Base-by-base conservation (phyloP, 768 basidiomycete genomes). In the Wakefieldia striispora region DNA sequence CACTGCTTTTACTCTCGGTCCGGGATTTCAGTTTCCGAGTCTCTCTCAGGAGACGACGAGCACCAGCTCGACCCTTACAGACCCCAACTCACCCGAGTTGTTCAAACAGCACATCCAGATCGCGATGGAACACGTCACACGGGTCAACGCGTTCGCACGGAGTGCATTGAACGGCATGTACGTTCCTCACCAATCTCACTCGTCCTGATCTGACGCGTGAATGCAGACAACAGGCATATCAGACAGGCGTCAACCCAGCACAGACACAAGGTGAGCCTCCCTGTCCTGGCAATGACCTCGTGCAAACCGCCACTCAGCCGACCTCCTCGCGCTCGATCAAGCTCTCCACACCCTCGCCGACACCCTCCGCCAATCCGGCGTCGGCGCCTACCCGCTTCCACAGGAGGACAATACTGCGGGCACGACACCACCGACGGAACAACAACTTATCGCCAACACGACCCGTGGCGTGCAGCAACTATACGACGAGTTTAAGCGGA, bases 361-460 rank as follows among this genome's bases (percentile, higher is more conserved):
- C 10, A 53, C 76, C 27, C 67, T 87, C 53, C 73, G 77, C 2
- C 73, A 79, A 44, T 76, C 79, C 0, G 86, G 86, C n/a, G 75
- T 87, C 16, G 86, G 85, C 2, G 84, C 81, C 2, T 73, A 84
- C 40, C 84, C 86, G 1, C 54, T 83, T 10, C 64, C 78, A 38
- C 56, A 34, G 53, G 37, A 14, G 33, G 33, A 33, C 26, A 43
- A 49, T 29, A 26, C 26, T 8, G 8, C 8, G 8, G 8, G 26
- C 35, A 35, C 58, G 27, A 36, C 39, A 43, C 29, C 61, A 10
- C 79, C 74, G 2, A 72, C 67, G 0, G 81, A 82, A 58, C 72
- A 76, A 8, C 69, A 77, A 49, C 63, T 83, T 20, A 59, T 81
- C 11, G 59, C 62, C 4, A 71, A 76, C 23, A 74, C 72, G 23